A percentile compares a stretch with the other conserved stretches of the same genome.
phyloP scores from a whole-genome alignment of 768 basidiomycete genomes.

The Lactarius hatsudake region DNA sequence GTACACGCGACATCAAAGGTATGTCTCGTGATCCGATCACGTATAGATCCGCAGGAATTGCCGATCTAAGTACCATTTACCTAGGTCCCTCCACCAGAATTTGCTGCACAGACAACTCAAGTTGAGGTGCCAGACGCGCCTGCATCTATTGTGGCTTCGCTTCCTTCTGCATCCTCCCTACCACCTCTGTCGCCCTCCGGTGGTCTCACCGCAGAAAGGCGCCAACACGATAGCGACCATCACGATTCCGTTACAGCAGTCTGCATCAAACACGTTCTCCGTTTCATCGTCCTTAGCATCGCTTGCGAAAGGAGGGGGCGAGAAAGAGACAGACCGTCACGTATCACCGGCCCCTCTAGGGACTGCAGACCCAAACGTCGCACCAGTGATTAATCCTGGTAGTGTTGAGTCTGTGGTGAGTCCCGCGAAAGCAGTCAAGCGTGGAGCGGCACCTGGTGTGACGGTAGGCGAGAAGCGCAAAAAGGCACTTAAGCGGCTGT shows the following conservation, averaged over 20 bases:
- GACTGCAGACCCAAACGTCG: constrained; percentile 68
- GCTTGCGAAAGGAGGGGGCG: constrained; percentile 31
- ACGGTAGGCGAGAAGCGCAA: constrained; percentile 75
- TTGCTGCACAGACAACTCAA: constrained; percentile 38
- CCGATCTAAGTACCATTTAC: background rate
- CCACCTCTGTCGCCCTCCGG: constrained; percentile 33
- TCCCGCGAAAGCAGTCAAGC: constrained; percentile 63
- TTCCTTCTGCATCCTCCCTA: constrained; percentile 35
- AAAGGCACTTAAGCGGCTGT: constrained; percentile 83
- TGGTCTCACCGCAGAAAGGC: constrained; percentile 31
- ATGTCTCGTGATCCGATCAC: constrained; percentile 29
- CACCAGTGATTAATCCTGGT: constrained; percentile 19
- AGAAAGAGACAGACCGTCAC: constrained; percentile 54
- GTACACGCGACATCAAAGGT: constrained; percentile 87
- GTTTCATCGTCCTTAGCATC: constrained; percentile 33
- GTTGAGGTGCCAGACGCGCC: constrained; percentile 33
- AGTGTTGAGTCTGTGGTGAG: constrained; percentile 32
- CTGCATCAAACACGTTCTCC: constrained; percentile 42
- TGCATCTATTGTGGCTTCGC: constrained; percentile 32
- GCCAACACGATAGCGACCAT: constrained; percentile 33
- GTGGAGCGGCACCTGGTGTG: constrained; percentile 53
- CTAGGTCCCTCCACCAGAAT: constrained; percentile 59
- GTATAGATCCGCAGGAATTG: background rate
- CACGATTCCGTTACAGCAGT: constrained; percentile 42
- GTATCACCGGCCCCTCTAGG: constrained; percentile 67